Percentiles rank a stretch among this genome's conserved stretches.
Conservation (phyloP, 2,329 filamentous ascomycete genomes). For the Purpureocillium lavendulum region DNA sequence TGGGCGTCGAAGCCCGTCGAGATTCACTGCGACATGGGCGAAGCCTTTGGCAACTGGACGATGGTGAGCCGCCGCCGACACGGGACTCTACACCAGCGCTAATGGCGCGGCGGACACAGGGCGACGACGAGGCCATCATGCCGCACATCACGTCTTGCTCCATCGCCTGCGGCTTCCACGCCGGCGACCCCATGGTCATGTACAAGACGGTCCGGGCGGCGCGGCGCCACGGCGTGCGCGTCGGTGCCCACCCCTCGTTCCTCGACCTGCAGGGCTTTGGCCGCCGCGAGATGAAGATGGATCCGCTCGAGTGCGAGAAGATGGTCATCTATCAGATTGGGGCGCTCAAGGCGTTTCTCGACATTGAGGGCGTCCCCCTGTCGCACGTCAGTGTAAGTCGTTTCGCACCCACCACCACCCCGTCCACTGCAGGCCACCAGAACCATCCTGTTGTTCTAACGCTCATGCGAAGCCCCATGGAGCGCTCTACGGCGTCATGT, state of each 20-base stretch:
- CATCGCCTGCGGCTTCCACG: slow-evolving; percentile 52
- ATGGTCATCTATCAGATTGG: slow-evolving; percentile 56
- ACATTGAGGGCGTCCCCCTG: slow-evolving; percentile 44
- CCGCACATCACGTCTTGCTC: slow-evolving; percentile 55
- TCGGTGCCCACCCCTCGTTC: slow-evolving; percentile 56
- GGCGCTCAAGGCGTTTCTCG: slow-evolving; percentile 50
- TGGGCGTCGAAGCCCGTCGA: slow-evolving; percentile 3
- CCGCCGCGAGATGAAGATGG: slow-evolving; percentile 51
- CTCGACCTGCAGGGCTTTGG: slow-evolving; percentile 61
- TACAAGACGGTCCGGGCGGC: slow-evolving; percentile 47
- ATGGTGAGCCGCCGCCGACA: slow-evolving; percentile 15
- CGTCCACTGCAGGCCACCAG: slow-evolving; percentile 20
- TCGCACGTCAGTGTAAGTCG: slow-evolving; percentile 52
- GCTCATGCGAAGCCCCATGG: slow-evolving; percentile 2
- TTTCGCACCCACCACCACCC: slow-evolving; percentile 46
- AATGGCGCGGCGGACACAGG: slow-evolving; percentile 12
- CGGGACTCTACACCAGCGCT: background rate
- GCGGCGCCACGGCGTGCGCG: slow-evolving; percentile 46
- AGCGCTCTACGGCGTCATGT: slow-evolving; percentile 4
- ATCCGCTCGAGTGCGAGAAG: slow-evolving; percentile 46
- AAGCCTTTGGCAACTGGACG: slow-evolving; percentile 37
- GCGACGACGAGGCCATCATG: slow-evolving; percentile 53
- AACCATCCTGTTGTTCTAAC: background rate
- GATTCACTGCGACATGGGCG: slow-evolving; percentile 45
- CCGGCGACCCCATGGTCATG: slow-evolving; percentile 58